Evolutionary conservation across 2,329 filamentous ascomycete genomes (phyloP).

Genomic region (Trichoderma koningii): DNA sequence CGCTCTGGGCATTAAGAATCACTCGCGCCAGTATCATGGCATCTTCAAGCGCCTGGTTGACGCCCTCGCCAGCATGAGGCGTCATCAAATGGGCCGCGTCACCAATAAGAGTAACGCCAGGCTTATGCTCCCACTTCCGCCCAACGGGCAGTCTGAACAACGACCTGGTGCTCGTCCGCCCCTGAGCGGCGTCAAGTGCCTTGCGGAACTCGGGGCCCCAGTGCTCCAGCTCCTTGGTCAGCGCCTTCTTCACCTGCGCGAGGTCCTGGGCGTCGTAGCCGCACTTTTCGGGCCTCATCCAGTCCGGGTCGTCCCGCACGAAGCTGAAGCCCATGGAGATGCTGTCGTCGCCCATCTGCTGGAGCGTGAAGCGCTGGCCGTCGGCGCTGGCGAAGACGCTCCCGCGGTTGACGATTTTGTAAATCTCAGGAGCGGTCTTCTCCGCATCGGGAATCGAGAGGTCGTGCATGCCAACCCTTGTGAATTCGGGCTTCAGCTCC

Average conservation of each 20-base stretch:
- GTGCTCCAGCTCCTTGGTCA: conserved; percentile 44
- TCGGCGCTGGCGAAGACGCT: conserved; percentile 49
- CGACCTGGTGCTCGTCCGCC: conserved; percentile 44
- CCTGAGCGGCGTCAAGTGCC: conserved; percentile 45
- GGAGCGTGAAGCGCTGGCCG: conserved; percentile 44
- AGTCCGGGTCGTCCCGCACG: conserved; percentile 44
- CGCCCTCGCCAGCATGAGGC: conserved; percentile 35
- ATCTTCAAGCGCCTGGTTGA: conserved; percentile 48
- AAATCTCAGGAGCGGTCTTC: conserved; percentile 46
- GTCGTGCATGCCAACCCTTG: conserved; percentile 48
- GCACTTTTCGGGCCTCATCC: conserved; percentile 43
- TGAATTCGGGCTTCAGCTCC: conserved; percentile 47
- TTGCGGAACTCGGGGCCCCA: conserved; percentile 49
- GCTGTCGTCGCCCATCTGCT: conserved; percentile 52
- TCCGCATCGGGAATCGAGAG: conserved; percentile 47
- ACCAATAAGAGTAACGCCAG: conserved; percentile 24
- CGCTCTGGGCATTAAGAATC: conserved; percentile 40
- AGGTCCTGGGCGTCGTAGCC: conserved; percentile 48
- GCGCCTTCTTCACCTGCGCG: conserved; percentile 41
- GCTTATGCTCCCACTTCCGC: conserved; percentile 35
- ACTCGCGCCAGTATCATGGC: conserved; percentile 51
- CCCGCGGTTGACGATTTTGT: conserved; percentile 50
- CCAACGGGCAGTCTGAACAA: conserved; percentile 58
- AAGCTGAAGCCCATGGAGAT: conserved; percentile 45
- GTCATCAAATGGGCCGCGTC: conserved; percentile 26